These are phyloP conservation scores for Canna indica DNA, from an alignment of 176 grass and related monocot genomes.

Conservation along the genomic window DNA sequence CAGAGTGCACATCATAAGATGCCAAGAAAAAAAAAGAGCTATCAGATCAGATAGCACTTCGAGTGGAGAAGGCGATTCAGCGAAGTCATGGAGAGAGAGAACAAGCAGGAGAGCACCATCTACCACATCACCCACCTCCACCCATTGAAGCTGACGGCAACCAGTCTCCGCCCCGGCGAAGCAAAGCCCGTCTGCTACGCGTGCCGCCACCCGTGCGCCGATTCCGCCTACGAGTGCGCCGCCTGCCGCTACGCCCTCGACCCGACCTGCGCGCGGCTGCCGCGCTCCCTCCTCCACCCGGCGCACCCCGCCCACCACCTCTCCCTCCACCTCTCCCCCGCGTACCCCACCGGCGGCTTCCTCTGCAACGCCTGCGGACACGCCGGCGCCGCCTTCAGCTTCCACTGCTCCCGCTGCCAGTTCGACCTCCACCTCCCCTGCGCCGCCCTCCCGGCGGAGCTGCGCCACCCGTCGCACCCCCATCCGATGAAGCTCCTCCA, in stretches of 20 bases:
- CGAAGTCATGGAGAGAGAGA: neutral
- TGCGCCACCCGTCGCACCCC: neutral
- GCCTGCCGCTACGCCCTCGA: slow-evolving; percentile 21
- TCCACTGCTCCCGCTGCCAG: slow-evolving; percentile 19
- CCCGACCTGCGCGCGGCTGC: slow-evolving; percentile 16
- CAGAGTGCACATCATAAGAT: too few relatives aligned
- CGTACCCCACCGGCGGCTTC: neutral
- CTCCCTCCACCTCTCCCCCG: neutral
- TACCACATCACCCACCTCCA: slow-evolving; percentile 22
- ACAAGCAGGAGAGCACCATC: slow-evolving; percentile 4
- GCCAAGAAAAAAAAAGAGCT: too few relatives aligned
- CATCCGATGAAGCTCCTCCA: slow-evolving; percentile 2
- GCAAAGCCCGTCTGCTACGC: neutral
- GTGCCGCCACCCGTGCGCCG: slow-evolving; percentile 9
- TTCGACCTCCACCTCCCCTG: slow-evolving; percentile 35
- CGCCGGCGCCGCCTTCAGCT: slow-evolving; percentile 2
- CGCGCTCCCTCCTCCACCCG: slow-evolving; percentile 6
- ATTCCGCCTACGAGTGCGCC: slow-evolving; percentile 9
- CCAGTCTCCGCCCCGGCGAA: neutral
- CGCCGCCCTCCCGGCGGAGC: neutral
- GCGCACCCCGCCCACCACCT: slow-evolving; percentile 20
- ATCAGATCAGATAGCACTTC: too few relatives aligned
- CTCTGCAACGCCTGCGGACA: slow-evolving; percentile 15
- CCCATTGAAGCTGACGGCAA: neutral
- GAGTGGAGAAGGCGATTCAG: neutral